Percentiles rank a stretch among this genome's conserved stretches.
Evolutionary conservation across 345 rosid species (phyloP).

Genomic region (Cardamine chenopodiifolia): DNA sequence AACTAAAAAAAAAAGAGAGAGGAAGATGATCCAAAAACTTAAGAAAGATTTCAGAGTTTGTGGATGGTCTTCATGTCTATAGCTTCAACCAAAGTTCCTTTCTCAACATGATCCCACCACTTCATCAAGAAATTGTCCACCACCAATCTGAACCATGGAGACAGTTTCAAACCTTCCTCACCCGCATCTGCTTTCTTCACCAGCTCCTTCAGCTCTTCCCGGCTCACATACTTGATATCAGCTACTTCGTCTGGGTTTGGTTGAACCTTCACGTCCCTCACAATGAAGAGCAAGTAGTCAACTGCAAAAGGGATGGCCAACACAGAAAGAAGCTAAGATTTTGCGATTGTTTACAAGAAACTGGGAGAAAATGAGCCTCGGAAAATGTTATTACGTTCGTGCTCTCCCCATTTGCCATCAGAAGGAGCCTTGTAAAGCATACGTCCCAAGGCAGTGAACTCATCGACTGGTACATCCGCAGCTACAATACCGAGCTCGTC

Average conservation of each 20-base stretch:
- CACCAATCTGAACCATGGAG: constrained; percentile 96
- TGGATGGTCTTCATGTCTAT: constrained; percentile 85
- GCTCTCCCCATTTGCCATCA: constrained; percentile 99
- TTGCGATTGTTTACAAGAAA: too few relatives aligned
- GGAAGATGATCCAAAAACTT: constrained; percentile 12
- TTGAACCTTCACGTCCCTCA: constrained; percentile 67
- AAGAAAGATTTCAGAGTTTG: constrained; percentile 47
- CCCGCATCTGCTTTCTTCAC: constrained; percentile 93
- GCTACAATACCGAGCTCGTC: constrained; percentile 96
- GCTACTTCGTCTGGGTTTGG: constrained; percentile 98
- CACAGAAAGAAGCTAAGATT: too few relatives aligned
- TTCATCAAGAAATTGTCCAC: constrained; percentile 93
- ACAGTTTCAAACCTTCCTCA: constrained; percentile 81
- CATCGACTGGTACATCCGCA: constrained; percentile 85
- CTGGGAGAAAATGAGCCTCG: neutral
- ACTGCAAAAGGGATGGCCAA: constrained; percentile 67
- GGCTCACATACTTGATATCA: constrained; percentile 72
- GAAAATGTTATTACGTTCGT: constrained; percentile 64
- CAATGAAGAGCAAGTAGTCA: constrained; percentile 90
- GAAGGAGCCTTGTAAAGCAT: constrained; percentile 97
- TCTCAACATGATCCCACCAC: constrained; percentile 95
- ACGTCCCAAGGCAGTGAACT: constrained; percentile 78
- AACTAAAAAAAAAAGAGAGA: neutral
- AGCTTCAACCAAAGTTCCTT: constrained; percentile 71
- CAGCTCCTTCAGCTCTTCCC: constrained; percentile 78